phyloP scores from a whole-genome alignment of 805 yeast genomes.

The Saccharomycopsis microspora region DNA sequence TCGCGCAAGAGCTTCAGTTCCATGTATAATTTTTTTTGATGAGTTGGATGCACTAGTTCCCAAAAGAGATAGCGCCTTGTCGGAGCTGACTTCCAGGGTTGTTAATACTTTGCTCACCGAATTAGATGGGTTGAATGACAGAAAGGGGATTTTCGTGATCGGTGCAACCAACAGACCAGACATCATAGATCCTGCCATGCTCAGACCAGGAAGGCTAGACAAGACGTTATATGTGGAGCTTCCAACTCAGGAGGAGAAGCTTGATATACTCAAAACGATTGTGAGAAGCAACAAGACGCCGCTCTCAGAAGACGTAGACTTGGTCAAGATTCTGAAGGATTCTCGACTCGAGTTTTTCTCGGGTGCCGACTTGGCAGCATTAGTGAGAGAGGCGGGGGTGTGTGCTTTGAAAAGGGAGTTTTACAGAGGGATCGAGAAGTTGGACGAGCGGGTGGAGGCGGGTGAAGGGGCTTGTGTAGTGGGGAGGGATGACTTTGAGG shows the following conservation, averaged over 20 bases:
- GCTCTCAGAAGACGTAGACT: conserved; percentile 41
- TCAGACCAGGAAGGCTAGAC: conserved; percentile 92
- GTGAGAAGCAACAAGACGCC: conserved; percentile 70
- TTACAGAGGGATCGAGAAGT: conserved; percentile 37
- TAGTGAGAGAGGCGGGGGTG: conserved; percentile 92
- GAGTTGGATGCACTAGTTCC: conserved; percentile 96
- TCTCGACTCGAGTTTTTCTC: conserved; percentile 80
- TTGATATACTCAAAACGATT: conserved; percentile 72
- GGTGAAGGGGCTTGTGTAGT: conserved; percentile 41
- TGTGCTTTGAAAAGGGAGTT: conserved; percentile 69
- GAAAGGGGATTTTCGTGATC: conserved; percentile 86
- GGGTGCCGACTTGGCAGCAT: conserved; percentile 91
- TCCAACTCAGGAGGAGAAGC: conserved; percentile 68
- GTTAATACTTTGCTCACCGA: conserved; percentile 93
- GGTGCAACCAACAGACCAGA: conserved; percentile 98
- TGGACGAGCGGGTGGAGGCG: conserved; percentile 33
- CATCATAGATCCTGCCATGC: conserved; percentile 97
- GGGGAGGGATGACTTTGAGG: conserved; percentile 50
- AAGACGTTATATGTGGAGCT: conserved; percentile 86
- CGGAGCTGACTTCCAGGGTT: conserved; percentile 86
- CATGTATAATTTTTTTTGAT: conserved; percentile 91
- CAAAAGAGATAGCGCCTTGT: conserved; percentile 74
- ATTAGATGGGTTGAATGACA: conserved; percentile 85
- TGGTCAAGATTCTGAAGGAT: conserved; percentile 54
- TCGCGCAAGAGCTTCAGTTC: conserved; percentile 86